Evolutionary conservation across 1,139 yeast species (phyloP).

Genomic region (Hansenula lynferdii): DNA sequence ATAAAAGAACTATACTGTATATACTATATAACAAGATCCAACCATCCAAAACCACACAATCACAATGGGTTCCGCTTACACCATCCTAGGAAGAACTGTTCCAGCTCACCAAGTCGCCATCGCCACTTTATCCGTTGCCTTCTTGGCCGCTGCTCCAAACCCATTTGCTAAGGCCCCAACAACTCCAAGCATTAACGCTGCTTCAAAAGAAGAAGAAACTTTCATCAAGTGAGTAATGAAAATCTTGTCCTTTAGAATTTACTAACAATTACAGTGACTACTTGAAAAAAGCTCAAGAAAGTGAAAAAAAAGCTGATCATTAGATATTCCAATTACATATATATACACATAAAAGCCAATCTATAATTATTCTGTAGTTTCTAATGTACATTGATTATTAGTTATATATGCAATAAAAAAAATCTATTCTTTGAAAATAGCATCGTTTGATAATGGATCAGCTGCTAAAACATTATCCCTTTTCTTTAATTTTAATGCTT

Average conservation of each 20-base stretch:
- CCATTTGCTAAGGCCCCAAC: conserved; percentile 62
- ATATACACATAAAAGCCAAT: too few species aligned
- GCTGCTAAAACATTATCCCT: conserved; percentile 70
- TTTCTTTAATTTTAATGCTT: conserved; percentile 67
- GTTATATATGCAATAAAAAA: not conserved
- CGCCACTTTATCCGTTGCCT: conserved; percentile 63
- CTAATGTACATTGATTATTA: conserved; percentile 1
- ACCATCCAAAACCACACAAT: not conserved
- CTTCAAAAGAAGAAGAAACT: conserved; percentile 85
- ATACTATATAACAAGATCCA: not conserved
- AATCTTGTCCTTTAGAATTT: too few species aligned
- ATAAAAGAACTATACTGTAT: not conserved
- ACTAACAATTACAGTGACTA: conserved; percentile 27
- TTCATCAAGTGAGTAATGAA: conserved; percentile 51
- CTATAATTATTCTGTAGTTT: too few species aligned
- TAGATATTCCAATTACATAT: not conserved
- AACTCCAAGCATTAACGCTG: conserved; percentile 68
- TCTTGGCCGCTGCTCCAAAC: conserved; percentile 56
- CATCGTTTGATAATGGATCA: conserved; percentile 83
- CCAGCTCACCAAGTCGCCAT: conserved; percentile 71
- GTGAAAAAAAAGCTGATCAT: conserved; percentile 22
- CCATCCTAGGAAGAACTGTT: conserved; percentile 69
- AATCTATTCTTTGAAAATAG: conserved; percentile 52
- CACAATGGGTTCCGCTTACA: conserved; percentile 77
- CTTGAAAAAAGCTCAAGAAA: conserved; percentile 36